A percentile compares a stretch with the other conserved stretches of the same genome.
Evolutionary conservation across 2,329 filamentous ascomycete genomes (phyloP).

Genomic region (Huntiella bhutanensis): DNA sequence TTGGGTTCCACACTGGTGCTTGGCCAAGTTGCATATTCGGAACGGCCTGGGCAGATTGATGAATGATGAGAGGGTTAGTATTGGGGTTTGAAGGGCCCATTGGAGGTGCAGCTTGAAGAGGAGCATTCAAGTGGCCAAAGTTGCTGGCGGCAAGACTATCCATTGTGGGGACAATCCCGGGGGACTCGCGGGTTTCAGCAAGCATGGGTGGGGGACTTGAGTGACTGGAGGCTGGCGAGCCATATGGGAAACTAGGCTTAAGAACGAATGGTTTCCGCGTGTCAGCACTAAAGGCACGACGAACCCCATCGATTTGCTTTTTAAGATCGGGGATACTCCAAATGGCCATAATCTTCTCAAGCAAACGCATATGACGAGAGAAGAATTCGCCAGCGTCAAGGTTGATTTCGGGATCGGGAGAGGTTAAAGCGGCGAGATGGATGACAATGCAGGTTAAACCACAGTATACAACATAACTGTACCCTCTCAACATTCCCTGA

Average conservation of each 20-base stretch:
- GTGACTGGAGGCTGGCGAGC: conserved; percentile 51
- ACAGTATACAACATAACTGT: conserved; percentile 89
- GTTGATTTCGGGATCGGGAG: conserved; percentile 76
- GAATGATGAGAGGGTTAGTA: too few species aligned
- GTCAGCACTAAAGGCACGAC: conserved; percentile 82
- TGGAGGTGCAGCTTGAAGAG: background rate
- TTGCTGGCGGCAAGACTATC: conserved; percentile 2
- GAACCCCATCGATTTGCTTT: conserved; percentile 71
- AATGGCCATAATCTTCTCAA: conserved; percentile 64
- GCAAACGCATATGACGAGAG: conserved; percentile 77
- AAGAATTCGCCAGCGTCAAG: conserved; percentile 75
- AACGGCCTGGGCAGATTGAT: too few species aligned
- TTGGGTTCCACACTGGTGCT: conserved; percentile 60
- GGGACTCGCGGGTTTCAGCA: conserved; percentile 5
- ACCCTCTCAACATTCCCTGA: conserved; percentile 80
- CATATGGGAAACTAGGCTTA: conserved; percentile 72
- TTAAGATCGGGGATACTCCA: conserved; percentile 86
- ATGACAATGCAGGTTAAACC: conserved; percentile 83
- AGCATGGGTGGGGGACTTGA: conserved; percentile 41
- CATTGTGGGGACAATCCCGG: conserved; percentile 4
- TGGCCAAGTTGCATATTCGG: conserved; percentile 20
- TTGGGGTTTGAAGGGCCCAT: too few species aligned
- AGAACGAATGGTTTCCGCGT: conserved; percentile 69
- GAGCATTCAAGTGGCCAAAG: conserved; percentile 5
- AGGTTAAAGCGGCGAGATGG: conserved; percentile 82